These are phyloP conservation scores for Magnolia officinalis DNA, from an alignment of 164 flowering plant species.

Conservation along the genomic window DNA sequence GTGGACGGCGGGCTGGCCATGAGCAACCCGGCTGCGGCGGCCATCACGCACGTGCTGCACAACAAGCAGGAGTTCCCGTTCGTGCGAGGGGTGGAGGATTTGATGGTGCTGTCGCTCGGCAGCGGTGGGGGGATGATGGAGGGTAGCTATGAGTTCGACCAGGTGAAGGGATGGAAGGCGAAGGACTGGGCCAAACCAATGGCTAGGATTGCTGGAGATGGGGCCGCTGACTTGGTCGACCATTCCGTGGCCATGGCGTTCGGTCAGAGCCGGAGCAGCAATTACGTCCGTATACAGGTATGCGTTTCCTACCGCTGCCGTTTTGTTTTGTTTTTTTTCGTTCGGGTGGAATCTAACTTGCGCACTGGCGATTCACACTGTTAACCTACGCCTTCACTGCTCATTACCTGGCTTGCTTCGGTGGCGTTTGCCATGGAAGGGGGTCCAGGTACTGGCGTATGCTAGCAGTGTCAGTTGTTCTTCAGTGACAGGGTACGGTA, in stretches of 20 bases:
- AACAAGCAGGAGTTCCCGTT: slow-evolving; percentile 96
- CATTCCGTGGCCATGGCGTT: slow-evolving; percentile 89
- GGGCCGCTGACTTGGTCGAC: slow-evolving; percentile 83
- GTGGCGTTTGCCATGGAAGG: neutral
- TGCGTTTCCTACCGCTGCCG: neutral
- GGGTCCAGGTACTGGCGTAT: neutral
- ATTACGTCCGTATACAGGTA: slow-evolving; percentile 90
- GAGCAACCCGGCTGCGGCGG: slow-evolving; percentile 93
- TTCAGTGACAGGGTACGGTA: no score
- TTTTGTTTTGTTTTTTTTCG: neutral
- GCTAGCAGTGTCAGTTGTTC: no score
- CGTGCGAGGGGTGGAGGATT: slow-evolving; percentile 90
- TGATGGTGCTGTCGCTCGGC: slow-evolving; percentile 76
- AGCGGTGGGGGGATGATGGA: slow-evolving; percentile 69
- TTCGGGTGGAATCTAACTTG: slow-evolving; percentile 49
- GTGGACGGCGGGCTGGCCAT: slow-evolving; percentile 83
- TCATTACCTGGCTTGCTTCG: neutral
- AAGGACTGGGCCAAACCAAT: slow-evolving; percentile 81
- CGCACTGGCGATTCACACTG: neutral
- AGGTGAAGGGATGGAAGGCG: slow-evolving; percentile 65
- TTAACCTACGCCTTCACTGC: neutral
- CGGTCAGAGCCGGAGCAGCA: slow-evolving; percentile 60
- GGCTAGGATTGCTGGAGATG: slow-evolving; percentile 75
- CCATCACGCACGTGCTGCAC: slow-evolving; percentile 95
- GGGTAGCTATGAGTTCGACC: slow-evolving; percentile 50